Evolutionary conservation across 345 rosid species (phyloP).

Genomic region (Eucalyptus virginea): DNA sequence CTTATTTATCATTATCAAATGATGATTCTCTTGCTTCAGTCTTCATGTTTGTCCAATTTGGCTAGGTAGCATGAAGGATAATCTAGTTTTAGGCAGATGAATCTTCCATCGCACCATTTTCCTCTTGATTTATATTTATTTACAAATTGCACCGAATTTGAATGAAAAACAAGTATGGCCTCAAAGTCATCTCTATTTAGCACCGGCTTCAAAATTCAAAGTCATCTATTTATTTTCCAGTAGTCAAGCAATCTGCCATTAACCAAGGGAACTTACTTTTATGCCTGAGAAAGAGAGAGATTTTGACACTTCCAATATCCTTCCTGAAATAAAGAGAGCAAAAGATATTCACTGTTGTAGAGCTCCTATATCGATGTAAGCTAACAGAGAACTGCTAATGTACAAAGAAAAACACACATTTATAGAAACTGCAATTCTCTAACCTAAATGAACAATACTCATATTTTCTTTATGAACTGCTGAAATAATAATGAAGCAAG

Average conservation of each 20-base stretch:
- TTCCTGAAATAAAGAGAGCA: background rate
- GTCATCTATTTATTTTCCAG: background rate
- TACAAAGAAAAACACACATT: background rate
- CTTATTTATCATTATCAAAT: background rate
- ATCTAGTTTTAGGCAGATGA: background rate
- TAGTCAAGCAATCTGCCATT: too few relatives aligned
- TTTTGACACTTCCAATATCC: background rate
- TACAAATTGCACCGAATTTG: background rate
- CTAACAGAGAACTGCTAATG: background rate
- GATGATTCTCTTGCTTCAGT: background rate
- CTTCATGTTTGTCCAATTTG: background rate
- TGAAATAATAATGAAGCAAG: background rate
- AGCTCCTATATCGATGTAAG: background rate
- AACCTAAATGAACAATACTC: background rate
- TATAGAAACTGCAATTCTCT: background rate
- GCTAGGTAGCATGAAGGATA: background rate
- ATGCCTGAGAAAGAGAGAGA: background rate
- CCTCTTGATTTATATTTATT: background rate
- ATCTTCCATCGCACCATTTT: background rate
- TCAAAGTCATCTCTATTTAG: background rate
- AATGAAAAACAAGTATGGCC: background rate
- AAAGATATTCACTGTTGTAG: background rate
- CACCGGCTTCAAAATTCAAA: background rate
- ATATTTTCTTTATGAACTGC: background rate
- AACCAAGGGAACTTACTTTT: too few relatives aligned